A percentile compares a stretch with the other conserved stretches of the same genome.
These are phyloP conservation scores for Pyrenochaeta sp. DNA, from an alignment of 2,329 filamentous ascomycete genomes.

Conservation along the genomic window DNA sequence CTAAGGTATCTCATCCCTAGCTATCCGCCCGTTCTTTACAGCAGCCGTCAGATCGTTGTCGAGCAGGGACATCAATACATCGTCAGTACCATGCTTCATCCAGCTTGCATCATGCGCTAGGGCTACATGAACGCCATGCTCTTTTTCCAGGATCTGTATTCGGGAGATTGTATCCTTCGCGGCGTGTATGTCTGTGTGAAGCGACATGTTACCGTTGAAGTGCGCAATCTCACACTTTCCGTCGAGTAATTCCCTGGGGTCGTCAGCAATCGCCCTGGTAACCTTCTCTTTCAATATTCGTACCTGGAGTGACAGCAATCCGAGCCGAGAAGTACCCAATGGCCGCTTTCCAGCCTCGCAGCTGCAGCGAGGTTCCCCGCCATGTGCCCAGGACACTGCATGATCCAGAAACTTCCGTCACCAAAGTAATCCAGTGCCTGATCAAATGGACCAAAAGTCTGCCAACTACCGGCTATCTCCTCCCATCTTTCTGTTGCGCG, in stretches of 20 bases:
- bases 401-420: constrained; percentile 50
- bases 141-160: constrained; percentile 32
- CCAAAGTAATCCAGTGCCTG: constrained; percentile 47
- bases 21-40: constrained; percentile 27
- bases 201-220: constrained; percentile 34
- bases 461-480: constrained; percentile 40
- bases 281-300: background rate
- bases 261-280: constrained; percentile 6
- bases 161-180: constrained; percentile 36
- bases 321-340: constrained; percentile 43
- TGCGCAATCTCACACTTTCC: constrained; percentile 35
- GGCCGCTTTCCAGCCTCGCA: constrained; percentile 30
- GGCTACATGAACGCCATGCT: constrained; percentile 34
- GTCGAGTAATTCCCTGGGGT: constrained; percentile 34
- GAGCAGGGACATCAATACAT: constrained; percentile 38
- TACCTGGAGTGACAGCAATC: constrained; percentile 47
- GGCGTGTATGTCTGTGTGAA: constrained; percentile 35
- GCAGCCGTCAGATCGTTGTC: constrained; percentile 34
- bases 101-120: constrained; percentile 41
- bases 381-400: constrained; percentile 49
- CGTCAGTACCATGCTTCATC: constrained; percentile 33
- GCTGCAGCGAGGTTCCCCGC: constrained; percentile 49
- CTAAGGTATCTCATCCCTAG: constrained; percentile 28
- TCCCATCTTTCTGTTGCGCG: constrained; percentile 35
- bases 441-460: constrained; percentile 44